A percentile compares a stretch with the other conserved stretches of the same genome.
phyloP scores from a whole-genome alignment of 2,329 filamentous ascomycete species.

The Rutstroemia sp. region DNA sequence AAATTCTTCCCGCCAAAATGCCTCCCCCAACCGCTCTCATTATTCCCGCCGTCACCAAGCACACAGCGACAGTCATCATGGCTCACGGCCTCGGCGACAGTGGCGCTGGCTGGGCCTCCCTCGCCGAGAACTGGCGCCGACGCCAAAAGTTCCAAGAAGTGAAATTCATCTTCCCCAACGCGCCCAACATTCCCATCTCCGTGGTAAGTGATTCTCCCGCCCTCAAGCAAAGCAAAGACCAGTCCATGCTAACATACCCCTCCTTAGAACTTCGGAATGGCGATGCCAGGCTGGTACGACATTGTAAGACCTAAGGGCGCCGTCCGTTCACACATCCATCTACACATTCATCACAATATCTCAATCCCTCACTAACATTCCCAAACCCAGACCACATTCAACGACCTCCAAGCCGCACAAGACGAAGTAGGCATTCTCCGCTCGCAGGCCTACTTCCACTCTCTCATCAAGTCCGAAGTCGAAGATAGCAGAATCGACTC shows the following conservation, averaged over 20 bases:
- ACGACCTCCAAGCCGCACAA: constrained; percentile 40
- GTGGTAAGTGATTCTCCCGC: constrained; percentile 38
- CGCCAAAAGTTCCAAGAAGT: constrained; percentile 78
- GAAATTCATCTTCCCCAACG: constrained; percentile 90
- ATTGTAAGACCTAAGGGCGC: constrained; percentile 45
- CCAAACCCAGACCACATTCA: constrained; percentile 34
- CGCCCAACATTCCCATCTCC: constrained; percentile 81
- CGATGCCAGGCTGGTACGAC: constrained; percentile 86
- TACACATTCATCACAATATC: background rate
- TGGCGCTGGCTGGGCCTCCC: constrained; percentile 68
- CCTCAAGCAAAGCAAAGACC: background rate
- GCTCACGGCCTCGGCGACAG: constrained; percentile 86
- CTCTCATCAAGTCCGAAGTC: constrained; percentile 73
- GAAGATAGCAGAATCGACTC: constrained; percentile 67
- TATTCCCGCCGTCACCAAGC: constrained; percentile 70
- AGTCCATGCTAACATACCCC: constrained; percentile 7
- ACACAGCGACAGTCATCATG: constrained; percentile 94
- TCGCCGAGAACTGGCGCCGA: constrained; percentile 82
- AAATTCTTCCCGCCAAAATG: constrained; percentile 16
- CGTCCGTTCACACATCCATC: constrained; percentile 19
- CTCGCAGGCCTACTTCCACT: constrained; percentile 69
- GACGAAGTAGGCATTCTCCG: constrained; percentile 68
- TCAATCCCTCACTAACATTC: background rate
- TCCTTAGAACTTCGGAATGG: constrained; percentile 61
- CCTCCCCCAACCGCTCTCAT: constrained; percentile 42